Evolutionary conservation across 768 basidiomycete species (phyloP).

Genomic region (Termitomyces sp.): DNA sequence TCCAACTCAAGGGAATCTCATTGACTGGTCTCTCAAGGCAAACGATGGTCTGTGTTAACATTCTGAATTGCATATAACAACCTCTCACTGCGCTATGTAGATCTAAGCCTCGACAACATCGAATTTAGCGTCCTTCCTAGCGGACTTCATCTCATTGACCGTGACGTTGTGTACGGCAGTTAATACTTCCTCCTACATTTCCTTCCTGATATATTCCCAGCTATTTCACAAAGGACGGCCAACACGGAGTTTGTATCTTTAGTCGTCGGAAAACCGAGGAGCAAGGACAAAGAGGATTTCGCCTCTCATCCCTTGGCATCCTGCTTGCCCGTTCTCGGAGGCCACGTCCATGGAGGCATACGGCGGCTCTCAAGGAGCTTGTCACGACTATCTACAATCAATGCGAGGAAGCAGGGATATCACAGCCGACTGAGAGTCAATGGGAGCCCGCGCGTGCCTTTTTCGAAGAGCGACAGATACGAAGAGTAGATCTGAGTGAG

Average conservation of each 20-base stretch:
- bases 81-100: slow-evolving; percentile 27
- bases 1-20: slow-evolving; percentile 71
- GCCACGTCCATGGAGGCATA: slow-evolving; percentile 75
- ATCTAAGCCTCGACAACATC: slow-evolving; percentile 60
- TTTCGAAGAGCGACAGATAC: slow-evolving; percentile 59
- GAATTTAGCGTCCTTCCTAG: slow-evolving; percentile 83
- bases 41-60: slow-evolving; percentile 46
- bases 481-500: slow-evolving; percentile 44
- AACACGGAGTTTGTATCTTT: slow-evolving; percentile 73
- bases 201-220: slow-evolving; percentile 26
- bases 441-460: slow-evolving; percentile 60
- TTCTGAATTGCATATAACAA: background rate
- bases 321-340: slow-evolving; percentile 59
- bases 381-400: slow-evolving; percentile 47
- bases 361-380: slow-evolving; percentile 56
- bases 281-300: slow-evolving; percentile 72
- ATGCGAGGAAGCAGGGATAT: slow-evolving; percentile 38
- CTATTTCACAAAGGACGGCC: slow-evolving; percentile 66
- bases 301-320: slow-evolving; percentile 73
- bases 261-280: slow-evolving; percentile 63
- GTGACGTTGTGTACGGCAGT: slow-evolving; percentile 66
- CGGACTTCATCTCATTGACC: slow-evolving; percentile 74
- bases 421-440: slow-evolving; percentile 48
- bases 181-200: background rate
- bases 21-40: slow-evolving; percentile 76